Evolutionary conservation across 352 stramenopile species (phyloP).

Genomic region (Phytophthora idaei): DNA sequence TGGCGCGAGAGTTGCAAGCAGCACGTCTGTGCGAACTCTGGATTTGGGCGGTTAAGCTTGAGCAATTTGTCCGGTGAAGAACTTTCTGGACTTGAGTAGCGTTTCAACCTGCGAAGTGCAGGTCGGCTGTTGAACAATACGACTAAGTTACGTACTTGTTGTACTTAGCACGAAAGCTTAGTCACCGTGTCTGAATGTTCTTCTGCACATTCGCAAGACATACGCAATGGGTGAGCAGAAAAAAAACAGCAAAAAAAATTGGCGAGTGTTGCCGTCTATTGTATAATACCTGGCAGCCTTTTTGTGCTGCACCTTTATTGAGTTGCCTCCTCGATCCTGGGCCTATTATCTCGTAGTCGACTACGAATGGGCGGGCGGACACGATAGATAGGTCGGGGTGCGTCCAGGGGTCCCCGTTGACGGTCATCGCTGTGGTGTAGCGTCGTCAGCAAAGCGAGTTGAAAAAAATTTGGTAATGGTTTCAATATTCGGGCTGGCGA

Average conservation of each 20-base stretch:
- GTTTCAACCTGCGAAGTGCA: conserved; percentile 21
- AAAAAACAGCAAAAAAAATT: conserved; percentile 1
- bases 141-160: neutral
- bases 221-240: conserved; percentile 1
- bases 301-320: conserved; percentile 15
- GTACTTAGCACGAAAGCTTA: conserved; percentile 13
- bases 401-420: conserved; percentile 1
- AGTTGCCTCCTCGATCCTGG: conserved; percentile 23
- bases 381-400: conserved; percentile 30
- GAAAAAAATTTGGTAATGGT: conserved; percentile 15
- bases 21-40: neutral
- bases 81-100: conserved; percentile 13
- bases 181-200: conserved; percentile 3
- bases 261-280: conserved; percentile 28
- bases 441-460: conserved; percentile 4
- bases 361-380: conserved; percentile 16
- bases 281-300: conserved; percentile 34
- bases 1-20: neutral
- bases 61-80: neutral
- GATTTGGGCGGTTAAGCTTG: neutral
- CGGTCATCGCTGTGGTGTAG: conserved; percentile 6
- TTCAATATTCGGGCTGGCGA: conserved; percentile 54
- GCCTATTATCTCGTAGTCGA: conserved; percentile 22
- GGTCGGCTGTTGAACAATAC: neutral
- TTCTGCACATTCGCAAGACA: conserved; percentile 1